Evolutionary conservation across 495 filamentous ascomycete genomes (phyloP).

Genomic region (Penicillium coffeae): DNA sequence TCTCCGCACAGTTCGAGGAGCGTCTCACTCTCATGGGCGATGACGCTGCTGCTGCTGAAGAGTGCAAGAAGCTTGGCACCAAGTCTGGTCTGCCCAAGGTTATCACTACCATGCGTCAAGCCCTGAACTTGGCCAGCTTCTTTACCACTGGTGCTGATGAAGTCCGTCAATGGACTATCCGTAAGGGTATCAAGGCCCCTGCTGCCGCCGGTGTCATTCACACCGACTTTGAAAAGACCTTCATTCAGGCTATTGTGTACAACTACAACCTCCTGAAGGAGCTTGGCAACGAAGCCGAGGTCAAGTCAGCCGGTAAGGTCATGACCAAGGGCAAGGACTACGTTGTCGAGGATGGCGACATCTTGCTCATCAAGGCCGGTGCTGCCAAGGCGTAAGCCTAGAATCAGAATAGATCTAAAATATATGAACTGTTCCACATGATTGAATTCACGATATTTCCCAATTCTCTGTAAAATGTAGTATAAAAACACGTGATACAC

Average conservation of each 20-base stretch:
- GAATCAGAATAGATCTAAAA: conserved; percentile 5
- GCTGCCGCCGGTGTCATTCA: conserved; percentile 98
- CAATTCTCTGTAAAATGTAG: neutral
- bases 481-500: too few relatives aligned
- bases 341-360: conserved; percentile 54
- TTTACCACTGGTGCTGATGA: conserved; percentile 98
- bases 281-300: conserved; percentile 78
- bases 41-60: conserved; percentile 74
- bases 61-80: conserved; percentile 83
- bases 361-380: conserved; percentile 89
- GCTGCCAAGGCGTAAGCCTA: conserved; percentile 71
- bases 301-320: conserved; percentile 91
- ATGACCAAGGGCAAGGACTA: conserved; percentile 99
- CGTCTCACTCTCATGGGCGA: conserved; percentile 74
- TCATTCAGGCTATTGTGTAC: conserved; percentile 92
- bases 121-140: conserved; percentile 86
- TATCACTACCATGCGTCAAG: conserved; percentile 88
- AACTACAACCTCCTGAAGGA: conserved; percentile 79
- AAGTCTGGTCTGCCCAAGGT: conserved; percentile 91
- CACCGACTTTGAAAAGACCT: conserved; percentile 99
- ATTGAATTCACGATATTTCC: neutral
- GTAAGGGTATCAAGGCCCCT: conserved; percentile 93
- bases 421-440: conserved; percentile 5
- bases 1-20: conserved; percentile 91
- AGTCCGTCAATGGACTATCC: conserved; percentile 97